A percentile compares a stretch with the other conserved stretches of the same genome.
These are phyloP conservation scores for Saturnispora diversa DNA, from an alignment of 805 yeast species.

Conservation along the genomic window DNA sequence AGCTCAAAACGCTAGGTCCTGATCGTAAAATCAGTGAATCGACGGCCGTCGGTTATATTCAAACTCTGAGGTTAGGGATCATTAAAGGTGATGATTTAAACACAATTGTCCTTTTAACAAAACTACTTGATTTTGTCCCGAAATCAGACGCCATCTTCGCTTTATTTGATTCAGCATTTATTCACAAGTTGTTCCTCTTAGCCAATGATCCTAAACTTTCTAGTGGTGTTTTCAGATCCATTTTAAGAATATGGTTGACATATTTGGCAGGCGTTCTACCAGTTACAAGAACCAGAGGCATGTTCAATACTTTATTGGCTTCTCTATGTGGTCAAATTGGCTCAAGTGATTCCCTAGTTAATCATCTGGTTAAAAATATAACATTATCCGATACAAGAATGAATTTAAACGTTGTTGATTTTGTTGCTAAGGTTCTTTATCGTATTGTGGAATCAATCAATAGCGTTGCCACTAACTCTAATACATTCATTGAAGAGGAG, in stretches of 20 bases:
- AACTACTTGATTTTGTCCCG: conserved; percentile 41
- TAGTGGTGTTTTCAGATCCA: background rate
- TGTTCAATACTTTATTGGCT: conserved; percentile 22
- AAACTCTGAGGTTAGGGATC: background rate
- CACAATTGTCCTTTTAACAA: conserved; percentile 46
- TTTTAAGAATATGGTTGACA: conserved; percentile 28
- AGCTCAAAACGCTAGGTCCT: conserved; percentile 21
- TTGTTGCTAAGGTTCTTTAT: conserved; percentile 37
- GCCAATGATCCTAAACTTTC: conserved; percentile 19
- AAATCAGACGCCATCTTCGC: conserved; percentile 21
- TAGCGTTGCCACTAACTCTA: background rate
- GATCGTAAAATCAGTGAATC: conserved; percentile 7
- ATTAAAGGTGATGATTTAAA: conserved; percentile 30
- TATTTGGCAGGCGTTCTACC: conserved; percentile 39
- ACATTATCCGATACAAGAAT: conserved; percentile 38
- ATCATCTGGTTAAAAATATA: conserved; percentile 36
- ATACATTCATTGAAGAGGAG: conserved; percentile 26
- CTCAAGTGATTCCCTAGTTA: conserved; percentile 26
- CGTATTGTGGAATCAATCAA: conserved; percentile 32
- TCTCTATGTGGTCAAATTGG: conserved; percentile 13
- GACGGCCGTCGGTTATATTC: conserved; percentile 1
- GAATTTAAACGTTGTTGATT: conserved; percentile 36
- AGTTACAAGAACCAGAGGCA: conserved; percentile 24
- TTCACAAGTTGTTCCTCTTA: conserved; percentile 20
- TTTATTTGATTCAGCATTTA: conserved; percentile 21